Percentiles rank a stretch among this genome's conserved stretches.
Conservation (phyloP, 2,329 filamentous ascomycete genomes). For the Diaporthe longicolla region DNA sequence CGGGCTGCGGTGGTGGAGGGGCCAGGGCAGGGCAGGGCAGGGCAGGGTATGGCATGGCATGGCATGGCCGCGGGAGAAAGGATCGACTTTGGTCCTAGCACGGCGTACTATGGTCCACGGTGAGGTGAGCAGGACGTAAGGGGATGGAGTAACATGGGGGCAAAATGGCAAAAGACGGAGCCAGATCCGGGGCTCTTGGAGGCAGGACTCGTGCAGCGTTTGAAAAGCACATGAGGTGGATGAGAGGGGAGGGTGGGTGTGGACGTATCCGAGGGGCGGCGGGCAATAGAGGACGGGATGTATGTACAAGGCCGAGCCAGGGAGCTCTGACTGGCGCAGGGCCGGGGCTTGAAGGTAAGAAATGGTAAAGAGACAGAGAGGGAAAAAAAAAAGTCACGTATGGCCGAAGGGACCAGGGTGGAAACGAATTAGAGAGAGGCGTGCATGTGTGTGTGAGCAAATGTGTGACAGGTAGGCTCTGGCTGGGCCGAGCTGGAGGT, state of each 20-base stretch:
- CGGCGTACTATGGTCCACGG: slow-evolving; percentile 38
- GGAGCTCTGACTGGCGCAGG: slow-evolving; percentile 11
- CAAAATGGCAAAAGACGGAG: slow-evolving; percentile 43
- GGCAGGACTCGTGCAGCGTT: slow-evolving; percentile 41
- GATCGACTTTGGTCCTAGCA: slow-evolving; percentile 42
- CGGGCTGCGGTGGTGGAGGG: slow-evolving; percentile 46
- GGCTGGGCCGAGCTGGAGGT: slow-evolving; percentile 23
- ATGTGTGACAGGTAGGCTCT: slow-evolving; percentile 39
- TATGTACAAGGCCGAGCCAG: slow-evolving; percentile 38
- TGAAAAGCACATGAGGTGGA: slow-evolving; percentile 40
- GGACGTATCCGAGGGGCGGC: slow-evolving; percentile 37
- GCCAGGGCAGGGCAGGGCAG: slow-evolving; percentile 42
- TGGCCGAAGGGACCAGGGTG: slow-evolving; percentile 41
- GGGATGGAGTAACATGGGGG: slow-evolving; percentile 39
- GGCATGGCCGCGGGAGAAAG: slow-evolving; percentile 40
- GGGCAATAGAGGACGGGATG: slow-evolving; percentile 38
- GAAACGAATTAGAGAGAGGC: slow-evolving; percentile 27
- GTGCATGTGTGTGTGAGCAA: not conserved
- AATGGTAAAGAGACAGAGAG: slow-evolving; percentile 22
- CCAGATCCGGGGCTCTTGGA: slow-evolving; percentile 46
- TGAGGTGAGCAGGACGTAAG: slow-evolving; percentile 39
- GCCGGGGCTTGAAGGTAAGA: not conserved
- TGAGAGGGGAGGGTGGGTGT: slow-evolving; percentile 32
- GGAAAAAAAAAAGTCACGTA: slow-evolving; percentile 36
- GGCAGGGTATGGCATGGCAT: slow-evolving; percentile 22